Evolutionary conservation across 805 yeast species (phyloP).

Genomic region (Torulaspora microellipsoides): DNA sequence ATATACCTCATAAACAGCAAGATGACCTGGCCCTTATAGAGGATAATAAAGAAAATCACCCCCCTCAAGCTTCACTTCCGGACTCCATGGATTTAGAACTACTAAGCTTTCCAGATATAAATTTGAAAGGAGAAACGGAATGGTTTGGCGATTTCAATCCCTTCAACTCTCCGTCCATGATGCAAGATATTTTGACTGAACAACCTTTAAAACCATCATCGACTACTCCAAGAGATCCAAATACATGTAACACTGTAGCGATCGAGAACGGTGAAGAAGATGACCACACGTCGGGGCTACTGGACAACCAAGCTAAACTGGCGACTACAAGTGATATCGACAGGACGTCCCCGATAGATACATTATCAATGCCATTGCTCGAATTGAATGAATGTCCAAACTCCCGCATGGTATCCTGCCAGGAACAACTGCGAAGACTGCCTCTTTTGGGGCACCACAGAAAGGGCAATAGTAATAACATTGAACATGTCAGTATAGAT

Average conservation of each 20-base stretch:
- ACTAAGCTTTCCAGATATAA: slow-evolving; percentile 18
- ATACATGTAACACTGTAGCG: slow-evolving; percentile 18
- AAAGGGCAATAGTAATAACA: neutral
- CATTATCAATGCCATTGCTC: slow-evolving; percentile 34
- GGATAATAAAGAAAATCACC: slow-evolving; percentile 30
- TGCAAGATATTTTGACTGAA: neutral
- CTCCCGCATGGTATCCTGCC: slow-evolving; percentile 21
- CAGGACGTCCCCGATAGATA: slow-evolving; percentile 32
- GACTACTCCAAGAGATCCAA: slow-evolving; percentile 20
- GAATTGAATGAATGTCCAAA: slow-evolving; percentile 25
- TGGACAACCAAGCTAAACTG: slow-evolving; percentile 1
- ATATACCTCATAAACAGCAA: slow-evolving; percentile 2
- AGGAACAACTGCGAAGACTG: slow-evolving; percentile 30
- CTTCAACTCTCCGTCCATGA: slow-evolving; percentile 15
- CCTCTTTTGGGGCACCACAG: slow-evolving; percentile 23
- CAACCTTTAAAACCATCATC: slow-evolving; percentile 9
- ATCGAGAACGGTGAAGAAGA: slow-evolving; percentile 15
- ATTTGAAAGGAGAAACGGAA: slow-evolving; percentile 14
- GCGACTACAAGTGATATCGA: slow-evolving; percentile 25
- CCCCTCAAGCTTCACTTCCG: slow-evolving; percentile 13
- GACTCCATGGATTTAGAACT: slow-evolving; percentile 14
- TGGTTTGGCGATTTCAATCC: slow-evolving; percentile 27
- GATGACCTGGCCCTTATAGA: slow-evolving; percentile 4
- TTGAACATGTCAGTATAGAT: neutral
- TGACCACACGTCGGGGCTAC: neutral